Evolutionary conservation across 73 alveolate species (phyloP), one percentile per base, ranked within the genome.

Genomic region (Paramecium primaurelia): DNA sequence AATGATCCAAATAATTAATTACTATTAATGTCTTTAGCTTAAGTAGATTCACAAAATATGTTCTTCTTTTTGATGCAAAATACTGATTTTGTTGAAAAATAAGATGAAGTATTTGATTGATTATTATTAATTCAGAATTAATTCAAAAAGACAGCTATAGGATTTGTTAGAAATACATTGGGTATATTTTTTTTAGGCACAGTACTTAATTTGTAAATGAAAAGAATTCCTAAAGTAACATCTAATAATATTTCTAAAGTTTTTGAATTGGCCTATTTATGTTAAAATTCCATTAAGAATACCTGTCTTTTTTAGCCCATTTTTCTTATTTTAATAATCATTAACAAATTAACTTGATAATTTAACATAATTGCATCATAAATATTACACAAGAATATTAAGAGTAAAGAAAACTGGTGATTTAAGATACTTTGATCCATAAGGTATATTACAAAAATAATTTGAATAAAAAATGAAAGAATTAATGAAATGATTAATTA

Each of bases 1-100:
- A 75, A 75, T 38, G 88, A 75, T 18, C 88, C 88, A 34, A 75
- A 75, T 26, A 75, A 75, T 75, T 44, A 34, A 34, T 37, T 75
- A 22, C 30, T 75, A 18, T 40, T 75, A 37, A 32, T 32, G 59
- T 37, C 68, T 45, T 10, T 75, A 5, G 88, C 58, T 37, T 40
- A 75, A 75, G 88, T 75, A 37, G 49, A 75, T 75, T 30, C 30
- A 75, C n/a, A 30, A 40, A 75, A 75, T 40, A 37, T 75, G 58
- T 45, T 40, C 42, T 75, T 75, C 60, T 75, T 75, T 40, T 75
- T 75, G 4, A 75, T 75, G 88, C 40, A 75, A 60, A 75, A 75
- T 16, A 58, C 88, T 34, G 58, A 37, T 40, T 75, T 75, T 16
- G 88, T 75, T 8, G 88, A 75, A 37, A 26, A 75, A 34, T 75